phyloP scores from a whole-genome alignment of 2,329 filamentous ascomycete species.

The Colletotrichum neosansevieriae region DNA sequence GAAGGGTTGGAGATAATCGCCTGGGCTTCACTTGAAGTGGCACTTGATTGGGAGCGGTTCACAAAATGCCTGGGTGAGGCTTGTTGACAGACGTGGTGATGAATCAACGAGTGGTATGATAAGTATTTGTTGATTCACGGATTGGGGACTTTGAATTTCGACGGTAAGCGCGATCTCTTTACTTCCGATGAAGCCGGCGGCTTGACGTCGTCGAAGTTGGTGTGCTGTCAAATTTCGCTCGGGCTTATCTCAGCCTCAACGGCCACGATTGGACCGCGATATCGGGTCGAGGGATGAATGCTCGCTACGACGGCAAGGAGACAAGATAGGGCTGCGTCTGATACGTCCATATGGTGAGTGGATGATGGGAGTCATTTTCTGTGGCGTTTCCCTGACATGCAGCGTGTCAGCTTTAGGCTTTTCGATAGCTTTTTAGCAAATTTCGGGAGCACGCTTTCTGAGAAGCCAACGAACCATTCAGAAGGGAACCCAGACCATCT shows the following conservation, averaged over 20 bases:
- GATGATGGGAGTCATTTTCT: background rate
- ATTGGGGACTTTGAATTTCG: no score
- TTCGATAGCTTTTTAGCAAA: background rate
- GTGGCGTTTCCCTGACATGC: conserved; percentile 13
- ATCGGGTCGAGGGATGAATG: background rate
- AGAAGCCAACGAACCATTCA: background rate
- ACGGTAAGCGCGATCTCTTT: background rate
- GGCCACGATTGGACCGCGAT: conserved; percentile 18
- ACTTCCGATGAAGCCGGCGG: background rate
- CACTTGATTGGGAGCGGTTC: no score
- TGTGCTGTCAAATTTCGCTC: background rate
- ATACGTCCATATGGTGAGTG: background rate
- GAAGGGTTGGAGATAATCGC: no score
- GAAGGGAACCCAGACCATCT: background rate
- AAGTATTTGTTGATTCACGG: no score
- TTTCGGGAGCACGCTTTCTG: background rate
- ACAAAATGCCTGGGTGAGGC: no score
- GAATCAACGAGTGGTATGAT: no score
- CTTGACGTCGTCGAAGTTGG: no score
- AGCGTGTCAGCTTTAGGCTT: conserved; percentile 10
- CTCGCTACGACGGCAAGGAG: background rate
- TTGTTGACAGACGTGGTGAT: no score
- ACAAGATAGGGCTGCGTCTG: background rate
- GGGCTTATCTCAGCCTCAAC: conserved; percentile 29
- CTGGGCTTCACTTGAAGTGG: no score